phyloP scores from a whole-genome alignment of 371 early-diverging fungal species.

The Mucor indicus region DNA sequence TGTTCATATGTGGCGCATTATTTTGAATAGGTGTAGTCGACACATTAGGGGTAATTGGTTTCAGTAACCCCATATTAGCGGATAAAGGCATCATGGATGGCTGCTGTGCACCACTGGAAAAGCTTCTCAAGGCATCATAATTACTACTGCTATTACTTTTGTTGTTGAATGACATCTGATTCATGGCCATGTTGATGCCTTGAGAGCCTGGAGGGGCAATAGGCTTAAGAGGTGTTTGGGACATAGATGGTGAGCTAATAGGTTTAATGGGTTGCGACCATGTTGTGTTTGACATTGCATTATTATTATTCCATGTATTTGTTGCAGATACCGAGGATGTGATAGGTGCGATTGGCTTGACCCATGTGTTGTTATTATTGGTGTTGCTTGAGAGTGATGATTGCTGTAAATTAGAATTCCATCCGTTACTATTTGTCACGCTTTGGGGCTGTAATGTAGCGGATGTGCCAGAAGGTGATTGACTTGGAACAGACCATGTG shows the following conservation, averaged over 20 bases:
- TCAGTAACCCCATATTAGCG: slow-evolving; percentile 25
- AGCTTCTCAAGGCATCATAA: not conserved
- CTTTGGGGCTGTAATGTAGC: too few species aligned
- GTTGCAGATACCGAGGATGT: too few species aligned
- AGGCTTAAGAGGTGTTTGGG: not conserved
- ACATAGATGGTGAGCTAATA: not conserved
- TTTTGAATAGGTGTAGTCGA: not conserved
- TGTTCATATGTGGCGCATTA: slow-evolving; percentile 8
- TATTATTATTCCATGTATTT: too few species aligned
- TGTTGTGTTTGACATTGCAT: too few species aligned
- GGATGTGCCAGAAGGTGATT: too few species aligned
- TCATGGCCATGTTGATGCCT: slow-evolving; percentile 2
- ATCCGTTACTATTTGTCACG: too few species aligned
- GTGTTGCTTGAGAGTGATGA: too few species aligned
- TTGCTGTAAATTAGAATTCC: too few species aligned
- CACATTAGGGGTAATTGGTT: slow-evolving; percentile 14
- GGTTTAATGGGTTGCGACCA: too few species aligned
- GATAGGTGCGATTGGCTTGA: too few species aligned
- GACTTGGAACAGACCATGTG: too few species aligned
- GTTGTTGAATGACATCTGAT: slow-evolving; percentile 5
- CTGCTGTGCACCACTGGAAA: not conserved
- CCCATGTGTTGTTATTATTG: too few species aligned
- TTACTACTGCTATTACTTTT: not conserved
- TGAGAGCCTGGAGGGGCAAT: not conserved
- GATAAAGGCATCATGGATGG: slow-evolving; percentile 12